Evolutionary conservation across 2,329 filamentous ascomycete genomes (phyloP), one percentile per base, ranked within the genome.

Genomic region (Cercospora sesami): DNA sequence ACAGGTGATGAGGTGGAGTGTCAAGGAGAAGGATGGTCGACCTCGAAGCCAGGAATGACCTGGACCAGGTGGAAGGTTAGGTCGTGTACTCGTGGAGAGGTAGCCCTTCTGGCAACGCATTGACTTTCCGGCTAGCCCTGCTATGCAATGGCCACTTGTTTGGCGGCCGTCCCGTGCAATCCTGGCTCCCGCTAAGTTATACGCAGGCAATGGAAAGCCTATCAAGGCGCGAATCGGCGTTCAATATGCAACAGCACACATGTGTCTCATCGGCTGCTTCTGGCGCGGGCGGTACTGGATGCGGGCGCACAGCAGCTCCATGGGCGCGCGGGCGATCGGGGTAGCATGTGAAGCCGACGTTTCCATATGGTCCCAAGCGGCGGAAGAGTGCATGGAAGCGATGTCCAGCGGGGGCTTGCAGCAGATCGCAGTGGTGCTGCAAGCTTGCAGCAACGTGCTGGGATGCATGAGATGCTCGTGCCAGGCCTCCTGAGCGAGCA

Each of bases 371-470:
- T 60, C 62, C 67, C 63, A 55, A 62, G 60, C 31, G 36, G 61
- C 66, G 67, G 66, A 58, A 63, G 57, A 36, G 60, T 61, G 60
- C 67, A 66, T 64, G 68, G 63, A 65, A 67, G 61, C 60, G 45
- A 70, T 66, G 66, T 64, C 51, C 36, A 57, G 42, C 51, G 60
- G 60, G 60, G 23, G 18, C n/a, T 59, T 58, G 65, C 65, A 63
- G 60, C 53, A 64, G 66, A 36, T 60, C 42, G 66, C 58, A 53
- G 53, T 28, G 64, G 42, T 48, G 42, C 42, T 48, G 42, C 42
- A 48, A 67, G 69, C 67, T 71, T 65, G 67, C 67, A 63, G 60
- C 63, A 66, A 68, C 67, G 63, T 66, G 67, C 66, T 65, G 61
- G 69, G 65, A 64, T 68, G 63, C 60, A 53, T 28, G 28, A 55